Evolutionary conservation across 2,329 filamentous ascomycete species (phyloP), one percentile per base, ranked within the genome.

Genomic region (Colletotrichum camelliae): DNA sequence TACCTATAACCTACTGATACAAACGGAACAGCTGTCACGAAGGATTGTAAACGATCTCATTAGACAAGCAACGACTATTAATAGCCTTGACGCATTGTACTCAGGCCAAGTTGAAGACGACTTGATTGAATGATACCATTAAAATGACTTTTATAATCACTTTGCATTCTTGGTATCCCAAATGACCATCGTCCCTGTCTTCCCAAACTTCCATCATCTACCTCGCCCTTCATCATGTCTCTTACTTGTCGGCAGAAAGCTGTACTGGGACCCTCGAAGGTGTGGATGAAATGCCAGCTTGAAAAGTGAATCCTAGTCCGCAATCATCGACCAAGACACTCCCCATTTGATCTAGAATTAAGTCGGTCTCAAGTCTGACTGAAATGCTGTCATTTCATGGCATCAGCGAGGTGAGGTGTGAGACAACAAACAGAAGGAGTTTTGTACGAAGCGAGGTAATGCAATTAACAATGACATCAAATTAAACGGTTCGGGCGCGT

Each of bases 121-220:
- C 10, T 13, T 21, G 2, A 5, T 48, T 52, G 4, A 13, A 21
- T 12, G 7, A 4, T n/a, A 48, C n/a, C 13, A 1, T 52, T 2
- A 35, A 24, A 24, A 24, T 13, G 10, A 35, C 4, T 13, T 35
- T 13, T 35, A 35, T 35, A 13, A 12, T 5, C 1, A 35, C 21
- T 21, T 0, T 21, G 21, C 43, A 0, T 7, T 7, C 21, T 52
- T 52, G 0, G n/a, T 21, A 13, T 3, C 12, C 0, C 0, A 21
- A 13, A 0, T 12, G 0, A 13, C 43, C n/a, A 52, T 52, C 43
- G n/a, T 21, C 43, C 21, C n/a, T 52, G 39, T 43, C 39, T 43
- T 24, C 18, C 18, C 9, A n/a, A 52, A 13, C 7, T 52, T 52
- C 43, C n/a, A 52, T n/a, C 2, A 13, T 52, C 10, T 48, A 52